Conservation (phyloP, 2,329 filamentous ascomycete genomes). For the Colletotrichum orchidophilum region DNA sequence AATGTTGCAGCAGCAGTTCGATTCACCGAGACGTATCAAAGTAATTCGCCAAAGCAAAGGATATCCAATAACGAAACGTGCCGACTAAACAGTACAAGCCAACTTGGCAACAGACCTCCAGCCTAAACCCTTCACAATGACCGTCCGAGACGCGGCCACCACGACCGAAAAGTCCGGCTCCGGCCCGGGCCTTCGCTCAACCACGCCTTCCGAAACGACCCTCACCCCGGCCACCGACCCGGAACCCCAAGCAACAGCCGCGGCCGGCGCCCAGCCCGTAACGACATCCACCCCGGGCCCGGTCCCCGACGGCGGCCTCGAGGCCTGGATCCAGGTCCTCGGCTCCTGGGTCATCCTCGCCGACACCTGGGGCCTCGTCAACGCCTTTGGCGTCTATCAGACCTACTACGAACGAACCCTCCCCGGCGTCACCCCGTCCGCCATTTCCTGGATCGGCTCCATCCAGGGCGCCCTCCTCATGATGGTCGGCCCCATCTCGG, state of each 20-base stretch:
- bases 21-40: slow-evolving; percentile 7
- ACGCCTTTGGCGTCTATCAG: slow-evolving; percentile 57
- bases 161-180: slow-evolving; percentile 4
- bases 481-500: slow-evolving; percentile 49
- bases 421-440: slow-evolving; percentile 45
- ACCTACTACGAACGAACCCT: slow-evolving; percentile 52
- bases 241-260: background rate
- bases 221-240: slow-evolving; percentile 9
- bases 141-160: background rate
- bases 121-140: slow-evolving; percentile 1
- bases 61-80: background rate
- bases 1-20: slow-evolving; percentile 4
- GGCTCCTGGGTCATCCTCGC: slow-evolving; percentile 36
- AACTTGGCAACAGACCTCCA: background rate
- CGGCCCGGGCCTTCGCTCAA: background rate
- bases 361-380: slow-evolving; percentile 46
- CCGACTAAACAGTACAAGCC: background rate
- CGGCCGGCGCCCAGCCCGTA: background rate
- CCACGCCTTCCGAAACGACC: slow-evolving; percentile 15
- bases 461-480: slow-evolving; percentile 53
- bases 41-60: background rate
- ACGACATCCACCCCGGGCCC: slow-evolving; percentile 20
- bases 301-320: slow-evolving; percentile 38
- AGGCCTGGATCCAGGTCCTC: slow-evolving; percentile 41
- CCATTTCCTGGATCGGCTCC: slow-evolving; percentile 57